phyloP scores from a whole-genome alignment of 129 eudicot species.

The Pulicaria dysenterica region DNA sequence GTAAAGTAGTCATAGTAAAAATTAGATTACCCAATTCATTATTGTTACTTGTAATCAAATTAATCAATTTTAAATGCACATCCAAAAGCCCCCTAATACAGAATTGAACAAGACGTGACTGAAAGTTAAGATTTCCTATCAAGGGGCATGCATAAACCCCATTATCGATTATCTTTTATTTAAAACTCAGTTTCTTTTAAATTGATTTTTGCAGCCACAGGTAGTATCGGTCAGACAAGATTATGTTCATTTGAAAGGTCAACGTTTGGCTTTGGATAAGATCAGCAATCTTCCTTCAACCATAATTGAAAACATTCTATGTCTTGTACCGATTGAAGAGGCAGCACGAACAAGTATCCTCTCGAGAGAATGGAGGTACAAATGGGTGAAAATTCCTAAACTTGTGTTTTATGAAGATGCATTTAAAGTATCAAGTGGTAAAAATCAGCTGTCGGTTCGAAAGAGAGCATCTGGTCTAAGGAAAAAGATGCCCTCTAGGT shows the following conservation, averaged over 20 bases:
- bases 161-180: too few species aligned
- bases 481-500: not conserved
- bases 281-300: constrained; percentile 21
- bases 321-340: constrained; percentile 15
- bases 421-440: not conserved
- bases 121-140: too few species aligned
- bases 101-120: too few species aligned
- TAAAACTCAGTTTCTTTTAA: too few species aligned
- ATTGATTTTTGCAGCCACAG: not conserved
- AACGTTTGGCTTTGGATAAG: not conserved
- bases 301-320: constrained; percentile 18
- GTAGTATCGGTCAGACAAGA: not conserved
- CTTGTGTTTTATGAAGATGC: not conserved
- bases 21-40: too few species aligned
- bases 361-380: constrained; percentile 30
- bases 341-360: constrained; percentile 29
- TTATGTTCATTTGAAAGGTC: not conserved
- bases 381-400: constrained; percentile 25
- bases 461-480: not conserved
- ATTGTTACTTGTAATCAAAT: too few species aligned
- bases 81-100: too few species aligned
- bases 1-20: too few species aligned
- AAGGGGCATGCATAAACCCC: too few species aligned
- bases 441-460: not conserved
- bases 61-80: too few species aligned